A percentile compares a stretch with the other conserved stretches of the same genome.
These are phyloP conservation scores for Candida yuanshanica DNA, from an alignment of 805 yeast genomes.

Conservation along the genomic window DNA sequence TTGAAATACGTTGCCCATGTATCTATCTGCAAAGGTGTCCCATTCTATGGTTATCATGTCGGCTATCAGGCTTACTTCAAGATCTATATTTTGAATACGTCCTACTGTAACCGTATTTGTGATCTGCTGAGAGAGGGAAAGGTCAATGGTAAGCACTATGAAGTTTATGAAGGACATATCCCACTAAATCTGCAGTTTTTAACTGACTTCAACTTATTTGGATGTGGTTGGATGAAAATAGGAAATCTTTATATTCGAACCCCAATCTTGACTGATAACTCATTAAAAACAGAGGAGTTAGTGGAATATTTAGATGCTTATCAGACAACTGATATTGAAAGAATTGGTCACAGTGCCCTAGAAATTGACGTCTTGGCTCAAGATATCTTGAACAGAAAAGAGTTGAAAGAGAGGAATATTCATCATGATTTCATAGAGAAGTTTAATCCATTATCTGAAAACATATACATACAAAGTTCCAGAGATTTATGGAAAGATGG, in stretches of 20 bases:
- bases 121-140: conserved; percentile 42
- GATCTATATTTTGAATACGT: conserved; percentile 60
- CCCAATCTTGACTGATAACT: conserved; percentile 41
- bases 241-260: conserved; percentile 44
- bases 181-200: conserved; percentile 73
- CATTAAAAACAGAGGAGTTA: conserved; percentile 27
- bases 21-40: conserved; percentile 63
- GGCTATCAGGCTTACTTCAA: conserved; percentile 65
- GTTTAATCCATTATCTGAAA: conserved; percentile 8
- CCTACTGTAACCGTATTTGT: conserved; percentile 48
- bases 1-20: conserved; percentile 51
- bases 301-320: conserved; percentile 27
- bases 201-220: conserved; percentile 76
- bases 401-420: conserved; percentile 37
- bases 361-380: conserved; percentile 68
- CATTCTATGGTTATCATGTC: conserved; percentile 78
- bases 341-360: conserved; percentile 57
- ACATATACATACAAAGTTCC: conserved; percentile 39
- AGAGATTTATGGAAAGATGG: conserved; percentile 57
- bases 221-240: conserved; percentile 72
- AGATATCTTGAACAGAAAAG: conserved; percentile 52
- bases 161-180: conserved; percentile 75
- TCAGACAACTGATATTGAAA: conserved; percentile 25
- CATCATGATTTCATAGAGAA: conserved; percentile 47
- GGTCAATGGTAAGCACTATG: conserved; percentile 30